Conservation (phyloP, 176 grass and related monocot species). For the Musa beccarii region DNA sequence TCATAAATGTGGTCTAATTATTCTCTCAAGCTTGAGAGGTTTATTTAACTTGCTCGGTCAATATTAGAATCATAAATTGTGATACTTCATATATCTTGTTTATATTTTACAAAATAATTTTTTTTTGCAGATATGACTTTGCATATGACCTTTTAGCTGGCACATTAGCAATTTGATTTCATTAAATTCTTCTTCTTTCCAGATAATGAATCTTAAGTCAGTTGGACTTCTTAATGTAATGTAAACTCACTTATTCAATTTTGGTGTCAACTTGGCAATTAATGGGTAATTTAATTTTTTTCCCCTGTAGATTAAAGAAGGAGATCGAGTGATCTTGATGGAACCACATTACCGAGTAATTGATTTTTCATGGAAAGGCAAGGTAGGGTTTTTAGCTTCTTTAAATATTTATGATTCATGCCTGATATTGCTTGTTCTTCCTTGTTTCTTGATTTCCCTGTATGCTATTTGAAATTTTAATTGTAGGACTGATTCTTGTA, state of each 20-base stretch:
- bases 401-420: neutral
- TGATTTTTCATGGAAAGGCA: constrained; percentile 45
- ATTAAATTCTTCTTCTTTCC: neutral
- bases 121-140: neutral
- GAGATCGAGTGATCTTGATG: constrained; percentile 43
- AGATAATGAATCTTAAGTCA: neutral
- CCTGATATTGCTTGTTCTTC: neutral
- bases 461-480: neutral
- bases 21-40: too few species aligned
- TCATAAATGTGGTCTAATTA: too few species aligned
- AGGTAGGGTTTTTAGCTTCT: constrained; percentile 16
- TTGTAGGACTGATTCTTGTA: neutral
- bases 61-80: neutral
- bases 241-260: neutral
- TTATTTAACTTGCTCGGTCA: too few species aligned
- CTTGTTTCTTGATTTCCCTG: neutral
- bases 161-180: neutral
- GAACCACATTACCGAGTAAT: constrained; percentile 52
- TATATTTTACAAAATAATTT: neutral
- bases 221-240: neutral
- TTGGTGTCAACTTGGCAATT: neutral
- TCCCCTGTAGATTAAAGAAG: constrained; percentile 62
- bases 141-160: neutral
- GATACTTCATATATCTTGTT: neutral
- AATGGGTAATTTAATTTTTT: neutral